Evolutionary conservation across 2,329 filamentous ascomycete genomes (phyloP).

Genomic region (Colletotrichum chrysophilum): DNA sequence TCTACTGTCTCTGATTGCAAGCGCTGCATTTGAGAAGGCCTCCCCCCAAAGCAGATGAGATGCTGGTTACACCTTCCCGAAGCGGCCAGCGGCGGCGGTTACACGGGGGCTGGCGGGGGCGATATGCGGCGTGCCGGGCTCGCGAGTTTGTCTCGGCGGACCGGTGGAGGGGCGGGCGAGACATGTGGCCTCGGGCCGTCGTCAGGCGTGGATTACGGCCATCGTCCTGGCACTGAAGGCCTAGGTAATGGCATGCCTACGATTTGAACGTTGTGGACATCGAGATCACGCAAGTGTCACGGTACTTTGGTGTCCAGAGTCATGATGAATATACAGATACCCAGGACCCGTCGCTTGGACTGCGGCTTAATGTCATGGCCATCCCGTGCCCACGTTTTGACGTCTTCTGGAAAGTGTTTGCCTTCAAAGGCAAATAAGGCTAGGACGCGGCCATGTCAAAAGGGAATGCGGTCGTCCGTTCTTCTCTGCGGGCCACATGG

Average conservation of each 20-base stretch:
- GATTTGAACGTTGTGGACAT: background rate
- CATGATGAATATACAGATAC: background rate
- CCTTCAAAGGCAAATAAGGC: background rate
- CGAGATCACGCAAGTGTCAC: background rate
- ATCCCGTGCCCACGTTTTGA: slow-evolving; percentile 1
- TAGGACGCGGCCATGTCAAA: background rate
- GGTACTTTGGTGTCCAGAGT: background rate
- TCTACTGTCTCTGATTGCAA: background rate
- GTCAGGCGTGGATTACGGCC: background rate
- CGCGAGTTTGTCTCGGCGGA: background rate
- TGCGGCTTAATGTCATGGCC: background rate
- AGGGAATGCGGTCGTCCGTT: background rate
- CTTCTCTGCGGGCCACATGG: background rate
- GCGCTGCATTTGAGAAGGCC: background rate
- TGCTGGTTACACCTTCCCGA: background rate
- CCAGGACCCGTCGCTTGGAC: background rate
- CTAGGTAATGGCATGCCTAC: background rate
- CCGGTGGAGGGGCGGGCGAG: background rate
- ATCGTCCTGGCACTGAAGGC: background rate
- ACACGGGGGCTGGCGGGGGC: background rate
- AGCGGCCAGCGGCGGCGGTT: background rate
- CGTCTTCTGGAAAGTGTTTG: slow-evolving; percentile 5
- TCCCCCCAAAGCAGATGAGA: background rate
- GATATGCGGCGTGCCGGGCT: background rate
- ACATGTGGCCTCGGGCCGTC: background rate